Percentiles rank a stretch among this genome's conserved stretches.
These are phyloP conservation scores for Umbelopsis sp. DNA, from an alignment of 192 early-diverging fungal genomes.

Conservation along the genomic window DNA sequence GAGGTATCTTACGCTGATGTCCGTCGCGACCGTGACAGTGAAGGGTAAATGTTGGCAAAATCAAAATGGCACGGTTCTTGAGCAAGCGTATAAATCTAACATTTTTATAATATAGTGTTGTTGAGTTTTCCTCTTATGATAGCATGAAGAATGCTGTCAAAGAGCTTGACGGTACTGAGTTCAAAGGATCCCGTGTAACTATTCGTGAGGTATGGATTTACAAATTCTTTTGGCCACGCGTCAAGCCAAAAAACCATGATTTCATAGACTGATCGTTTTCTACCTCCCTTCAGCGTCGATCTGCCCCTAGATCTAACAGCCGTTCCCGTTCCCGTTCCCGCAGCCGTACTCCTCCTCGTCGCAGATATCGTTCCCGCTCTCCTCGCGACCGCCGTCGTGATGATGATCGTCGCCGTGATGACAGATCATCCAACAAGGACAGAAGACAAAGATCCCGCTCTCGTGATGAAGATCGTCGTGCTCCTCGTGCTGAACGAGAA, in stretches of 20 bases:
- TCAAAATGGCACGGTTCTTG: neutral
- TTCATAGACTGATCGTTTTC: no score
- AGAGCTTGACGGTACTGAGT: conserved; percentile 77
- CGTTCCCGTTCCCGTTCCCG: conserved; percentile 18
- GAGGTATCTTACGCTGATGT: conserved; percentile 94
- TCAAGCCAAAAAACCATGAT: neutral
- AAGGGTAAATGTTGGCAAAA: conserved; percentile 62
- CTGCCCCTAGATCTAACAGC: conserved; percentile 5
- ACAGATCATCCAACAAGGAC: neutral
- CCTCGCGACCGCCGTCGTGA: conserved; percentile 26
- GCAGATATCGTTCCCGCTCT: conserved; percentile 18
- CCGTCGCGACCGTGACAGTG: conserved; percentile 76
- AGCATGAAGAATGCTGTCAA: conserved; percentile 86
- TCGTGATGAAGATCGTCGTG: conserved; percentile 8
- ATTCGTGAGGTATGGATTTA: conserved; percentile 63
- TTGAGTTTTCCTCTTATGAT: conserved; percentile 82
- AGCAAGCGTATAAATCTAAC: neutral
- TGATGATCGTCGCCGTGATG: conserved; percentile 7
- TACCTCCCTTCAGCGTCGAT: neutral
- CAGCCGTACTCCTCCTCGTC: conserved; percentile 25
- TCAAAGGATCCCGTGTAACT: conserved; percentile 67
- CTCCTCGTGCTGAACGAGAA: neutral
- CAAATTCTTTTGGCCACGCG: neutral
- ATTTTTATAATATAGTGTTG: conserved; percentile 61
- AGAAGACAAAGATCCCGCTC: neutral